A percentile compares a stretch with the other conserved stretches of the same genome.
Evolutionary conservation across 2,329 filamentous ascomycete genomes (phyloP).

Genomic region (Cladophialophora exuberans): DNA sequence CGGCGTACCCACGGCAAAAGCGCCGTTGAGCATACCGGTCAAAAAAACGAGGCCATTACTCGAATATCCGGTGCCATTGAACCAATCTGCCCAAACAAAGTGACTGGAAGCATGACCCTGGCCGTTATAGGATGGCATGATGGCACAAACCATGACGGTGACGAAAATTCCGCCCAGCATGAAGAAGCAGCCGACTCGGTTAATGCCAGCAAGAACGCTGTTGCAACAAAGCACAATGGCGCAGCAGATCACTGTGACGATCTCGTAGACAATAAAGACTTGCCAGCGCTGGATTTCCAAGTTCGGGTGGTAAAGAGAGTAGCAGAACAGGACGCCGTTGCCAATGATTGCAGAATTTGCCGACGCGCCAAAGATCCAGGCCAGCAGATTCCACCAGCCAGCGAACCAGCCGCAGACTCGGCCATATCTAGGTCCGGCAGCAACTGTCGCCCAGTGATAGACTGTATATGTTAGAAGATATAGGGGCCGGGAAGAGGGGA

Average conservation of each 20-base stretch:
- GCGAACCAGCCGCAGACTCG: constrained; percentile 54
- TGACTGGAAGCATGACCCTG: constrained; percentile 49
- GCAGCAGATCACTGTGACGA: constrained; percentile 35
- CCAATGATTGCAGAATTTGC: constrained; percentile 60
- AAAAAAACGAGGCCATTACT: constrained; percentile 63
- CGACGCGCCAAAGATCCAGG: constrained; percentile 66
- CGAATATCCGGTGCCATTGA: constrained; percentile 48
- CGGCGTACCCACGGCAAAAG: constrained; percentile 68
- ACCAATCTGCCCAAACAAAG: constrained; percentile 62
- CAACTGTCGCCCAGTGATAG: constrained; percentile 65
- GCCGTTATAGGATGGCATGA: constrained; percentile 26
- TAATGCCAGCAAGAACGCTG: constrained; percentile 40
- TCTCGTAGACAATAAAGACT: constrained; percentile 61
- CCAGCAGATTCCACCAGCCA: constrained; percentile 49
- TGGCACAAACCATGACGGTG: constrained; percentile 48
- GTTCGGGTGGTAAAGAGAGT: constrained; percentile 58
- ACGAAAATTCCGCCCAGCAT: constrained; percentile 51
- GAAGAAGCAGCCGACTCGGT: constrained; percentile 52
- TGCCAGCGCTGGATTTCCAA: constrained; percentile 60
- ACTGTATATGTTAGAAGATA: no score
- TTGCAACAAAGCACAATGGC: constrained; percentile 48
- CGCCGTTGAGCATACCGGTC: constrained; percentile 69
- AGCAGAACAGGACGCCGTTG: constrained; percentile 54
- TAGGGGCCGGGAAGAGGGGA: no score
- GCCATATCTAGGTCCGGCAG: constrained; percentile 58